Percentiles rank a stretch among this genome's conserved stretches.
phyloP scores from a whole-genome alignment of 2,329 filamentous ascomycete species.

The Diaporthe citri region DNA sequence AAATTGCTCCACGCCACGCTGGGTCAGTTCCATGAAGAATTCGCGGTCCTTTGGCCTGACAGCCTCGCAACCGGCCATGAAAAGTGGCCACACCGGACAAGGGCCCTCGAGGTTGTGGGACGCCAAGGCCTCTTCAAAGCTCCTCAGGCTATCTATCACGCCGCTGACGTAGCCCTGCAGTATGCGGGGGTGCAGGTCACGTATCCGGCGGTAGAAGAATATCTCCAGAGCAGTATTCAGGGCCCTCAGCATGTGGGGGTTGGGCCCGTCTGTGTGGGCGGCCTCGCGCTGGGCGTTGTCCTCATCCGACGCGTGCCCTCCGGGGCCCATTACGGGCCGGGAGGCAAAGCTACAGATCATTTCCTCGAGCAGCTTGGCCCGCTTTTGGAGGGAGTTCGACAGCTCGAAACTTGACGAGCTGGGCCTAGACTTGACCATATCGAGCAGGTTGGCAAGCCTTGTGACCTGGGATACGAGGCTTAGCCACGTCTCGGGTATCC shows the following conservation, averaged over 20 bases:
- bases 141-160: neutral
- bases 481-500: conserved; percentile 5
- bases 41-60: conserved; percentile 3
- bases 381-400: neutral
- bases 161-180: conserved; percentile 3
- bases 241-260: neutral
- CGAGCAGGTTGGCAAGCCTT: conserved; percentile 6
- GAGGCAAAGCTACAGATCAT: conserved; percentile 4
- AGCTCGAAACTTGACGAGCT: conserved; percentile 2
- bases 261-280: neutral
- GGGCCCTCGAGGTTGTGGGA: neutral
- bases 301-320: neutral
- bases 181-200: conserved; percentile 11
- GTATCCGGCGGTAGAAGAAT: conserved; percentile 15
- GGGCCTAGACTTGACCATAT: neutral
- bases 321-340: neutral
- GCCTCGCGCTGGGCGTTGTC: neutral
- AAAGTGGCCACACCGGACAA: neutral
- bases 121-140: neutral
- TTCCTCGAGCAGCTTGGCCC: conserved; percentile 3
- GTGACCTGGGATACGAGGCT: conserved; percentile 13
- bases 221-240: conserved; percentile 1
- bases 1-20: neutral
- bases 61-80: conserved; percentile 4
- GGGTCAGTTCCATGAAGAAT: neutral